Percentiles rank a stretch among this genome's conserved stretches.
phyloP scores from a whole-genome alignment of 768 basidiomycete genomes.

The Boletus vinaceobasis region DNA sequence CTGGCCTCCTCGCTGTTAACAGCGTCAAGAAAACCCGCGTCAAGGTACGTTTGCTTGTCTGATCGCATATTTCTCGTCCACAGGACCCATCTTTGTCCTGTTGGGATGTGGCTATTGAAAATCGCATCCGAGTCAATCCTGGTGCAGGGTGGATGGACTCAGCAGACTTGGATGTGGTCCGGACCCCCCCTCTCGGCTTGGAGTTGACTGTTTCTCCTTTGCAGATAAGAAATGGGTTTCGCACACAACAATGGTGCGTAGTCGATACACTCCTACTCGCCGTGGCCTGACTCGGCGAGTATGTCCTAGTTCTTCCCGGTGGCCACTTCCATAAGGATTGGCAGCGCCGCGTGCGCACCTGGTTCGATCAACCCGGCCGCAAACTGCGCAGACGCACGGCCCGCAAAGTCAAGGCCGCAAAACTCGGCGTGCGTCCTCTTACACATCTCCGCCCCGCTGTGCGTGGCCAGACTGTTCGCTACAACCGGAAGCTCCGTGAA shows the following conservation, averaged over 20 bases:
- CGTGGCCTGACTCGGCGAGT: conserved; percentile 7
- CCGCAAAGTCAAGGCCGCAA: conserved; percentile 85
- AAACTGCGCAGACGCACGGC: conserved; percentile 94
- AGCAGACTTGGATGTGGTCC: conserved; percentile 17
- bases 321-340: conserved; percentile 99
- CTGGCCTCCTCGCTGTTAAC: conserved; percentile 19
- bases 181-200: background rate
- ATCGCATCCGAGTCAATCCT: background rate
- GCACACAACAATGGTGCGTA: conserved; percentile 34
- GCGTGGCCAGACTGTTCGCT: conserved; percentile 92
- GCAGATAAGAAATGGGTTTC: conserved; percentile 36
- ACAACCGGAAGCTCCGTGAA: conserved; percentile 96
- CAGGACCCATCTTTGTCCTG: background rate
- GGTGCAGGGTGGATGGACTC: conserved; percentile 22
- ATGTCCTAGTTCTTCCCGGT: conserved; percentile 69
- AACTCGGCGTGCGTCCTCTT: conserved; percentile 89
- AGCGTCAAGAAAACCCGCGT: conserved; percentile 31
- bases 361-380: conserved; percentile 99
- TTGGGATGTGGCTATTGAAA: background rate
- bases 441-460: conserved; percentile 94
- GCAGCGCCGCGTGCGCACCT: conserved; percentile 94
- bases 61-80: background rate
- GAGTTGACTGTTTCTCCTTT: conserved; percentile 13
- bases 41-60: conserved; percentile 28
- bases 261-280: conserved; percentile 26